Percentiles rank a stretch among this genome's conserved stretches.
phyloP scores from a whole-genome alignment of 2,329 filamentous ascomycete genomes.

The Orbilia blumenaviensis region DNA sequence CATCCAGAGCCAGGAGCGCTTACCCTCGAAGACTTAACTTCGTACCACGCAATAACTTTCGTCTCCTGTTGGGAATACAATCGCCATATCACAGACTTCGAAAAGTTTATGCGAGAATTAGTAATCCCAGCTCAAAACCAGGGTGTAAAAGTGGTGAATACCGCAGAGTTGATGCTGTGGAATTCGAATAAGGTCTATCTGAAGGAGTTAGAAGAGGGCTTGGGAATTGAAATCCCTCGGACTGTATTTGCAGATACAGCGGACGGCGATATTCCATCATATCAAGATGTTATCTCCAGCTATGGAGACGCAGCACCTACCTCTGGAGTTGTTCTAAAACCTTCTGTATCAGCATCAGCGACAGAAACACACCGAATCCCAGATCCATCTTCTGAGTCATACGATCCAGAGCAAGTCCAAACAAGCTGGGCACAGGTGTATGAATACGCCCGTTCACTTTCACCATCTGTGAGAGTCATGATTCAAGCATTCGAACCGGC shows the following conservation, averaged over 20 bases:
- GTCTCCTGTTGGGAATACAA: conserved; percentile 30
- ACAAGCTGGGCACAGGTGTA: conserved; percentile 3
- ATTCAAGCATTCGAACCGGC: conserved; percentile 25
- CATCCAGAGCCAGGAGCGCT: conserved; percentile 9
- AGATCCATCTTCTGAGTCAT: not conserved
- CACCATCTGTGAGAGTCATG: conserved; percentile 14
- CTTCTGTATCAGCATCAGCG: conserved; percentile 30
- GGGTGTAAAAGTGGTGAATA: conserved; percentile 8
- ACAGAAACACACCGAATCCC: conserved; percentile 21
- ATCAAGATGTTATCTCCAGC: not conserved
- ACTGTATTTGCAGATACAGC: conserved; percentile 17
- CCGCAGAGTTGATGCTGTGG: conserved; percentile 16
- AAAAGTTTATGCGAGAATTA: conserved; percentile 1
- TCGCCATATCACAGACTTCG: not conserved
- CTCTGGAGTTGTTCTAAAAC: conserved; percentile 23
- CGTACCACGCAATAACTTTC: conserved; percentile 20
- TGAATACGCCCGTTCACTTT: conserved; percentile 1
- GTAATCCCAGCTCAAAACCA: not conserved
- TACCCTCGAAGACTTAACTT: not conserved
- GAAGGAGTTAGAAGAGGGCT: not conserved
- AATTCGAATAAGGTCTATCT: conserved; percentile 35
- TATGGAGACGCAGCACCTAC: not conserved
- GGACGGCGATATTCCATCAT: not conserved
- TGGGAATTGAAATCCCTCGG: conserved; percentile 12
- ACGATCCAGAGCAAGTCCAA: conserved; percentile 9